Evolutionary conservation across 1,139 yeast genomes (phyloP), one percentile per base, ranked within the genome.

Genomic region (Starmera stellimalicola): DNA sequence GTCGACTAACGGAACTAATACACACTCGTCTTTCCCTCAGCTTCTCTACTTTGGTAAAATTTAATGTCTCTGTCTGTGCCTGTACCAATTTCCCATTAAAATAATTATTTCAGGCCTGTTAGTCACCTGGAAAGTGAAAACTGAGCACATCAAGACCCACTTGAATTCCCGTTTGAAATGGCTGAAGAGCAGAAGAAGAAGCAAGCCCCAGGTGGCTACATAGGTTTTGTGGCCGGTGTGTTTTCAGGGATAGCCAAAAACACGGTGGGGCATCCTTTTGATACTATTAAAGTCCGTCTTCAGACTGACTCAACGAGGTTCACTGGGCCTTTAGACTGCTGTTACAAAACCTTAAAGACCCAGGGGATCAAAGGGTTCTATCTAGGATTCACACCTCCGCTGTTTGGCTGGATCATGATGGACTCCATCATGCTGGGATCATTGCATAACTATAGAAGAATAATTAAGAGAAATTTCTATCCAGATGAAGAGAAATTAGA

Each of bases 361-460:
- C 95, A 85, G 52, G 95, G 95, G 3, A 43, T 77, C 3, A 58
- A 65, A 18, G 95, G 94, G 1, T 72, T 85, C 35, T 85, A 84
- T 53, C 76, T 85, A 48, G 95, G 95, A 0, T 85, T 87, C 43
- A 83, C 95, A 0, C 95, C 95, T 7, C 95, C 95, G 2, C 62
- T 87, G 42, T 73, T 84, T 12, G 96, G 95, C 0, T 87, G 95
- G 95, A 85, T 87, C 47, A 59, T 82, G 39, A 85, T 87, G 95
- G 96, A 87, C 52, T 73, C 83, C 15, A 87, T 70, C 40, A 82
- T 87, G 88, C 65, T 87, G 43, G 95, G 95, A 1, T 79, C 93
- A 9, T 62, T 85, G 35, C 93, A 83, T 47, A 71, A 79, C 39
- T 87, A 87, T 54, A 62, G 93, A 44, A 59, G 84, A 40, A 57